Base-by-base conservation (phyloP, 495 filamentous ascomycete species). In the Lasiosphaeria ovina region DNA sequence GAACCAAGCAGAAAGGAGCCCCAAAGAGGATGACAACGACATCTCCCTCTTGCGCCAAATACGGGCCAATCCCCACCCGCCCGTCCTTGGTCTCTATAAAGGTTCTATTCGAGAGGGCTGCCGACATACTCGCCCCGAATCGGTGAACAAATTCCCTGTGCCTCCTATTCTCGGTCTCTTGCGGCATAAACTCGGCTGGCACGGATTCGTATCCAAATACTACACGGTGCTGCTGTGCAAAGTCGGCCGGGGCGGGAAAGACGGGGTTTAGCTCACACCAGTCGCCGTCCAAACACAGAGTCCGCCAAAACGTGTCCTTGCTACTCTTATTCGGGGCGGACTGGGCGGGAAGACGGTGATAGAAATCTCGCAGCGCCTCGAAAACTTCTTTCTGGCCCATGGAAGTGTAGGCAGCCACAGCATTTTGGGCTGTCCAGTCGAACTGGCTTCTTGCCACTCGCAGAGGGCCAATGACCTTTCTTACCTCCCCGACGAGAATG, bases 241-340 rank as follows among this genome's bases (percentile, higher is more conserved):
- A 54, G 4, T 54, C 51, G 7, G 51, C 51, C 11, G 51, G 51
- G 1, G 51, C 51, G 33, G 51, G 51, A 47, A 47, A 47, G 34
- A 35, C 16, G 44, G 44, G 7, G 5, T 34, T 4, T n/a, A 12
- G 2, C 12, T 35, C 33, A 9, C 6, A 7, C 34, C 24, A 36
- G 16, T 54, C 51, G 34, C 24, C 34, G 51, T 54, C 51, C 36
- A 54, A 8, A 54, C 51, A 54, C 24, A 54, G 51, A 16, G 51
- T 36, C 51, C 51, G 3, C 51, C 51, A 54, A 8, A 54, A 35
- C 14, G 11, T 14, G 4, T 54, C 51, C 51, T 34, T 50, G 48
- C 48, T 54, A 6, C 8, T 32, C 10, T 53, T 32, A n/a, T 34
- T 42, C 7, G 38, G 7, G 38, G 38, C 44, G 4, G 44, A 47